Percentiles rank a stretch among this genome's conserved stretches.
These are phyloP conservation scores for Paecilomyces niveus DNA, from an alignment of 2,329 filamentous ascomycete genomes.

Conservation along the genomic window DNA sequence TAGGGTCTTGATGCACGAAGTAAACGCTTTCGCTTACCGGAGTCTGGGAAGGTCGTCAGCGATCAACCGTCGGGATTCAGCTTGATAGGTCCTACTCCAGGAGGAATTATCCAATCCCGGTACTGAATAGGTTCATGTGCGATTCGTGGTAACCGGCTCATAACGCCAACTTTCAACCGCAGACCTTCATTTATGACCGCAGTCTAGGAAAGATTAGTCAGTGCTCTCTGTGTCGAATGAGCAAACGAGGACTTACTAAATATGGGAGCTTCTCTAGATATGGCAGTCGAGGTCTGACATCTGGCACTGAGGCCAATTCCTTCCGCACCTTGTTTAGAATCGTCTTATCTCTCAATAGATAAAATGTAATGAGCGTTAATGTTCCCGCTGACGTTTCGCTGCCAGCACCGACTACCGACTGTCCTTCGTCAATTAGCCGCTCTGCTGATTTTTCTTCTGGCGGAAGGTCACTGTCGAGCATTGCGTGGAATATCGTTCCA, in stretches of 20 bases:
- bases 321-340: conserved; percentile 15
- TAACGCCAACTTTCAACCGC: conserved; percentile 23
- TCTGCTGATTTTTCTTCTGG: conserved; percentile 28
- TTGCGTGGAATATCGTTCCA: conserved; percentile 19
- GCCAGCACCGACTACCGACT: conserved; percentile 24
- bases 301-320: conserved; percentile 23
- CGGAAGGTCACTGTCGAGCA: conserved; percentile 27
- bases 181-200: conserved; percentile 28
- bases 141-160: conserved; percentile 22
- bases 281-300: conserved; percentile 15
- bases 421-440: conserved; percentile 25
- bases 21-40: conserved; percentile 33
- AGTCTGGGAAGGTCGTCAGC: conserved; percentile 10
- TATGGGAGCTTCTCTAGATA: conserved; percentile 36
- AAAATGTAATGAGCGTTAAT: conserved; percentile 22
- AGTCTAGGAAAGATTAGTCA: conserved; percentile 4
- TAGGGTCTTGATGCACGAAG: conserved; percentile 27
- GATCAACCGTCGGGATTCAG: neutral
- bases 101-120: conserved; percentile 24
- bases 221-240: neutral
- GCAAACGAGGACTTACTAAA: conserved; percentile 14
- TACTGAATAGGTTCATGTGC: conserved; percentile 21
- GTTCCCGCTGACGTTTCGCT: conserved; percentile 28
- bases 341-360: conserved; percentile 17
- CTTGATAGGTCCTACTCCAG: conserved; percentile 16